A percentile compares a stretch with the other conserved stretches of the same genome.
These are phyloP conservation scores for Dicorynia guianensis DNA, from an alignment of 306 rosid species.

Conservation along the genomic window DNA sequence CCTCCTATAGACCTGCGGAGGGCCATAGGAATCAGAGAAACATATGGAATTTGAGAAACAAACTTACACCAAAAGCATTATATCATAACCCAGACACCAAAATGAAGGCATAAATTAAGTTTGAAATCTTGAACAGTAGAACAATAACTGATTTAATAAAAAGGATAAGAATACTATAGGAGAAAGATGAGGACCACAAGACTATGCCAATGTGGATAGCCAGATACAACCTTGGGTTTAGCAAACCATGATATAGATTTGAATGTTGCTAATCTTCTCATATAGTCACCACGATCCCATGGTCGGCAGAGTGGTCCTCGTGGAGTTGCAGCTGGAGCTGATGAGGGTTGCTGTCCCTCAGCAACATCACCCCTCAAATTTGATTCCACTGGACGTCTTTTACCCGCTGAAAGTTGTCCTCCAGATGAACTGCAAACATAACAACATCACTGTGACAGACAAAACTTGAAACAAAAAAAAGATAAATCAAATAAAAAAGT, in stretches of 20 bases:
- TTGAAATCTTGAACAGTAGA: neutral
- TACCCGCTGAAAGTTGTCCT: slow-evolving; percentile 56
- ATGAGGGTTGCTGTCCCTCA: slow-evolving; percentile 49
- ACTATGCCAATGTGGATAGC: neutral
- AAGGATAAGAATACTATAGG: neutral
- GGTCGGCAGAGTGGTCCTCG: slow-evolving; percentile 73
- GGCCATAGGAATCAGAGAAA: neutral
- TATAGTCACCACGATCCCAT: slow-evolving; percentile 90
- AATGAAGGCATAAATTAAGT: neutral
- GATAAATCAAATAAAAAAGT: neutral
- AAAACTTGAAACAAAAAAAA: neutral
- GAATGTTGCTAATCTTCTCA: slow-evolving; percentile 82
- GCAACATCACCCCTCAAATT: slow-evolving; percentile 51
- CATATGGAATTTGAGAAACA: neutral
- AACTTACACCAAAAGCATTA: neutral
- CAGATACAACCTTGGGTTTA: slow-evolving; percentile 75
- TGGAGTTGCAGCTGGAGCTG: slow-evolving; percentile 39
- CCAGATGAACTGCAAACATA: slow-evolving; percentile 53
- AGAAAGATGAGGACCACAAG: neutral
- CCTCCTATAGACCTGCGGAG: slow-evolving; percentile 8
- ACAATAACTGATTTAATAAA: slow-evolving; percentile 1
- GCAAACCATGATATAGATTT: slow-evolving; percentile 99
- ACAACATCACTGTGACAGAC: slow-evolving; percentile 17
- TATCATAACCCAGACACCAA: neutral
- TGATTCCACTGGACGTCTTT: slow-evolving; percentile 63